These are phyloP conservation scores for Prunus dulcis DNA, from an alignment of 306 rosid species.

Conservation along the genomic window DNA sequence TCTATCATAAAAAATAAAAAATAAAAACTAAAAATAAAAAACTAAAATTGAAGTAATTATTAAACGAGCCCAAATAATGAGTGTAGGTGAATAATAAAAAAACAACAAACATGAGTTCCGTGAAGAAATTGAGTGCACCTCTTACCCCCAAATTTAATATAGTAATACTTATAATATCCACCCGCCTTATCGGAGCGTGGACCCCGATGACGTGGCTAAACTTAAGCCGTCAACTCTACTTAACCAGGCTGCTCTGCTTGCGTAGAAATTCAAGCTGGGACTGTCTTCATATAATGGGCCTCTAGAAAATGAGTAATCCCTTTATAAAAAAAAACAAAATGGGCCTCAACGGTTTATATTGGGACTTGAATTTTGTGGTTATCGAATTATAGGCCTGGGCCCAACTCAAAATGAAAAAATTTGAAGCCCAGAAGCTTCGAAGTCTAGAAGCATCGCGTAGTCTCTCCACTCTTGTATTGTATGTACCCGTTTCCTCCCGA, in stretches of 20 bases:
- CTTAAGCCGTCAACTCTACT: background rate
- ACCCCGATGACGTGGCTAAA: background rate
- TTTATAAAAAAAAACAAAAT: background rate
- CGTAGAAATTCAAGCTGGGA: no score
- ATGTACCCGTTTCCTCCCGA: background rate
- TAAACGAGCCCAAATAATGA: no score
- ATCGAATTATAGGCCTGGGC: background rate
- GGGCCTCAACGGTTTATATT: background rate
- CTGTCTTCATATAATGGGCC: background rate
- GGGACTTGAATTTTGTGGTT: background rate
- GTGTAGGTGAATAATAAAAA: no score
- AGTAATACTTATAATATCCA: no score
- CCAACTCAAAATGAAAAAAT: no score
- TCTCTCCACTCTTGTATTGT: background rate
- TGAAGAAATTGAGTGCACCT: no score
- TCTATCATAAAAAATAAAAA: no score
- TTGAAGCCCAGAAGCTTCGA: background rate
- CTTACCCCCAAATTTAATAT: no score
- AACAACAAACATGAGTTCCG: no score
- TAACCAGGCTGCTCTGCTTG: background rate
- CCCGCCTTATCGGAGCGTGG: no score
- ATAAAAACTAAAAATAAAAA: no score
- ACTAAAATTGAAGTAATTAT: no score
- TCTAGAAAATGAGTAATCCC: background rate
- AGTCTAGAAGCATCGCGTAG: slow-evolving; percentile 10